Conservation (phyloP, 495 filamentous ascomycete genomes). For the Hyaloscypha finlandica region DNA sequence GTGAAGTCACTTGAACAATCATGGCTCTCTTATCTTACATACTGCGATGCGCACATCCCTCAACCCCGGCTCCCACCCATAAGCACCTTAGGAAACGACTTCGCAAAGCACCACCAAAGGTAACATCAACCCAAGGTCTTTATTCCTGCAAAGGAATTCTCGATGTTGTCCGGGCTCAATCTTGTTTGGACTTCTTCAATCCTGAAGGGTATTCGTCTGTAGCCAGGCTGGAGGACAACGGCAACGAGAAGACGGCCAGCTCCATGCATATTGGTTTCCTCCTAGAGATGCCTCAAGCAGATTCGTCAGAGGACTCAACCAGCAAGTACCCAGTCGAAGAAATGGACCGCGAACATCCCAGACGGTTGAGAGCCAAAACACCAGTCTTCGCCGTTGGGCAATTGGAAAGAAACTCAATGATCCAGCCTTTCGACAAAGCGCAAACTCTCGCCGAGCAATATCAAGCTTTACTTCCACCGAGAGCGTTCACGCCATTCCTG, state of each 20-base stretch:
- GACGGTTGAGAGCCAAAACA: slow-evolving; percentile 27
- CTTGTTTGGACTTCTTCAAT: neutral
- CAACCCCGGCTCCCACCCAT: neutral
- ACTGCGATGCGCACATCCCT: neutral
- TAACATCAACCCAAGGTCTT: neutral
- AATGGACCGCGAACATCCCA: slow-evolving; percentile 6
- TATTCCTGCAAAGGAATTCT: slow-evolving; percentile 8
- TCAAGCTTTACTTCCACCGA: slow-evolving; percentile 18
- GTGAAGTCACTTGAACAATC: neutral
- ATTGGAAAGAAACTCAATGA: slow-evolving; percentile 15
- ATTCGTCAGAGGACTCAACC: neutral
- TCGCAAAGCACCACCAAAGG: slow-evolving; percentile 4
- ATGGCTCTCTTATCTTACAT: slow-evolving; percentile 19
- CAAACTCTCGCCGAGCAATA: slow-evolving; percentile 25
- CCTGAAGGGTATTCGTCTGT: neutral
- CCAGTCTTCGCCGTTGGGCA: slow-evolving; percentile 28
- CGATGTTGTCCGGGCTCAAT: neutral
- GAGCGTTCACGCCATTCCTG: slow-evolving; percentile 23
- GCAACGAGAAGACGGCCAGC: neutral
- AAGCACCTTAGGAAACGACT: slow-evolving; percentile 3
- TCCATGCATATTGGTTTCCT: neutral
- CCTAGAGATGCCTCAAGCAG: neutral
- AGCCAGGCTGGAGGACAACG: neutral
- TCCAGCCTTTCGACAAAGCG: slow-evolving; percentile 11
- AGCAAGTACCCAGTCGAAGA: slow-evolving; percentile 2